Evolutionary conservation across 306 rosid species (phyloP), one percentile per base, ranked within the genome.

Genomic region (Vigna reflexopilosa): DNA sequence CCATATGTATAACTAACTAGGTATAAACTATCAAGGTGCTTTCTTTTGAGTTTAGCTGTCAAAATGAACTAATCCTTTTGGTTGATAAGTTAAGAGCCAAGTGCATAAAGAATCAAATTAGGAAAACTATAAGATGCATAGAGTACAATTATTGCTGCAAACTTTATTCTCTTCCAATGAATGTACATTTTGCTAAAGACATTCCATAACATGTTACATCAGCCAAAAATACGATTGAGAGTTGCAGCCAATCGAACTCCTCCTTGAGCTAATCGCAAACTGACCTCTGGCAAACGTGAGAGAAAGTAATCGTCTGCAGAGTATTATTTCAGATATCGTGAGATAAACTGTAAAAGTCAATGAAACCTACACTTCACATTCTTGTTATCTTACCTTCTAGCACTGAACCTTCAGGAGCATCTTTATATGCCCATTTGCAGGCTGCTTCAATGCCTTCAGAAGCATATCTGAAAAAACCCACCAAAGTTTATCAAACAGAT

Each of bases 341-440:
- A 80, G 82, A 76, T 36, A 48, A 34, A 2, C 22, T 14, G 67
- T 42, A 59, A 12, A 59, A 9, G 15, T 38, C 20, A 54, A 62
- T 9, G 59, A 61, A 76, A 40, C 5, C 68, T 9, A 6, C 19
- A 75, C 15, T 52, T 44, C 49, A 6, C 19, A 49, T 15, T 73
- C 30, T 16, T 32, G 12, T 32, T n/a, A 26, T 45, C 34, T 76
- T 83, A 95, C 99, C 99, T 89, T 70, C 79, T 67, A 95, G 90
- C 28, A 76, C 87, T 70, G 96, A 80, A 77, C 73, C 89, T 76
- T 93, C 91, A 17, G 82, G 42, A 11, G 73, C 98, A 17, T 66
- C 98, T 81, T 88, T 93, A 81, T 95, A 91, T 76, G 97, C 97
- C 93, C 86, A 93, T 62, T 90, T 56, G 82, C 98, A 95, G 4